phyloP scores from a whole-genome alignment of 1,139 yeast species.

The Taphrina communis region DNA sequence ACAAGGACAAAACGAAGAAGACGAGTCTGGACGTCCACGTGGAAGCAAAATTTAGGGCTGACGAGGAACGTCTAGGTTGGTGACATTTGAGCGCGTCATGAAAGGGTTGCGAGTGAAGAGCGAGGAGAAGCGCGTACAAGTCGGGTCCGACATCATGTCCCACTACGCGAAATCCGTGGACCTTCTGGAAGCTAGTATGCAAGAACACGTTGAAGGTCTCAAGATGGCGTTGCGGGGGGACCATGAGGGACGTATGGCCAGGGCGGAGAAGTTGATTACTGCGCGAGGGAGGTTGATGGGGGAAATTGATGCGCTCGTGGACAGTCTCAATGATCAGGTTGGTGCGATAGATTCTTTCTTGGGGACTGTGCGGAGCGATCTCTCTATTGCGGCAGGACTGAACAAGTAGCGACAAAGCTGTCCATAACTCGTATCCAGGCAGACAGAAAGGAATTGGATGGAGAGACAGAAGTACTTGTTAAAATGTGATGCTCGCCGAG shows the following conservation, averaged over 20 bases:
- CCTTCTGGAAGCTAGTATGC: background rate
- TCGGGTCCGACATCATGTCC: background rate
- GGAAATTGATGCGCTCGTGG: constrained; percentile 6
- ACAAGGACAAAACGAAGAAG: background rate
- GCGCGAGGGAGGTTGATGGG: background rate
- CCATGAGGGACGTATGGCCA: background rate
- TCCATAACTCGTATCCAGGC: no score
- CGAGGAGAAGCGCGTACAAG: constrained; percentile 9
- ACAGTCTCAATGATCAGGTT: background rate
- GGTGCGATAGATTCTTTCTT: background rate
- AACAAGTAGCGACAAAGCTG: background rate
- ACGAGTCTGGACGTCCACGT: background rate
- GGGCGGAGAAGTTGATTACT: background rate
- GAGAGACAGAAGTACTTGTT: no score
- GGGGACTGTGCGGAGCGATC: background rate
- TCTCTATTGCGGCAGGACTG: background rate
- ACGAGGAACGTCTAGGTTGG: background rate
- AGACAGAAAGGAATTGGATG: no score
- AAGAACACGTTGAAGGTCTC: background rate
- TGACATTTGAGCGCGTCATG: constrained; percentile 9
- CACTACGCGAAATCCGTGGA: constrained; percentile 1
- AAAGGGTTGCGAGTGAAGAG: background rate
- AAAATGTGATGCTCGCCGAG: no score
- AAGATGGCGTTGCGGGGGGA: background rate
- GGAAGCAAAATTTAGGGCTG: background rate